A percentile compares a stretch with the other conserved stretches of the same genome.
These are phyloP conservation scores for Pestalotiopsis fici DNA, from an alignment of 2,329 filamentous ascomycete genomes.

Conservation along the genomic window DNA sequence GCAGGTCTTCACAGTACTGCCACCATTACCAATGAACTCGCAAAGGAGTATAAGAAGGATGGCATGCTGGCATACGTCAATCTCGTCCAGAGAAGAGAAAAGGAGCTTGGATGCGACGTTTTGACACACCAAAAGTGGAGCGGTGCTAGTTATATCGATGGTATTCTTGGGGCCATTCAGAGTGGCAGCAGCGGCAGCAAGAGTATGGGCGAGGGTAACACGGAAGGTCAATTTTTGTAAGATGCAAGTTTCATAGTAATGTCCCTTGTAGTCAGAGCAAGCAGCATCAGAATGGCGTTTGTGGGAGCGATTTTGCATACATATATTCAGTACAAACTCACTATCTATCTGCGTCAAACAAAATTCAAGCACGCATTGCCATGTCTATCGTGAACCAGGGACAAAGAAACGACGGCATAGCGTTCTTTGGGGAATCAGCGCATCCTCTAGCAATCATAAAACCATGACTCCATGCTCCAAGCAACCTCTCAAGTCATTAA, in stretches of 20 bases:
- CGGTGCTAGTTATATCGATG: slow-evolving; percentile 74
- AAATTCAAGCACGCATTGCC: neutral
- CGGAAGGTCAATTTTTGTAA: slow-evolving; percentile 66
- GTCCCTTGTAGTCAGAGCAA: neutral
- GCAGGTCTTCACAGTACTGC: slow-evolving; percentile 69
- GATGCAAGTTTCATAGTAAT: neutral
- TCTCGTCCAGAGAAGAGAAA: slow-evolving; percentile 84
- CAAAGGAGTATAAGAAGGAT: slow-evolving; percentile 79
- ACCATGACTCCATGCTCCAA: slow-evolving; percentile 2
- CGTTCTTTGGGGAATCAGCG: slow-evolving; percentile 3
- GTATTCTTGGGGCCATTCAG: slow-evolving; percentile 86
- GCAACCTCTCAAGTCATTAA: neutral
- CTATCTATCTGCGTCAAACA: neutral
- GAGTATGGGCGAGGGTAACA: slow-evolving; percentile 95
- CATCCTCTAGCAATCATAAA: neutral
- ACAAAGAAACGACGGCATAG: neutral
- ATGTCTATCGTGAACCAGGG: slow-evolving; percentile 1
- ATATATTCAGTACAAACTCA: neutral
- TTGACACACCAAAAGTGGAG: slow-evolving; percentile 91
- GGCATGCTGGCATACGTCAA: slow-evolving; percentile 99
- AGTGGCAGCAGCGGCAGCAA: slow-evolving; percentile 86
- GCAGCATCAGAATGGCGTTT: slow-evolving; percentile 10
- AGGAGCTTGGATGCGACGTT: slow-evolving; percentile 89
- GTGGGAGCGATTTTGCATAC: neutral
- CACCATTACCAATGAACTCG: slow-evolving; percentile 70